Conservation (phyloP, 257 asterid species). For the Jasminum sambac region DNA sequence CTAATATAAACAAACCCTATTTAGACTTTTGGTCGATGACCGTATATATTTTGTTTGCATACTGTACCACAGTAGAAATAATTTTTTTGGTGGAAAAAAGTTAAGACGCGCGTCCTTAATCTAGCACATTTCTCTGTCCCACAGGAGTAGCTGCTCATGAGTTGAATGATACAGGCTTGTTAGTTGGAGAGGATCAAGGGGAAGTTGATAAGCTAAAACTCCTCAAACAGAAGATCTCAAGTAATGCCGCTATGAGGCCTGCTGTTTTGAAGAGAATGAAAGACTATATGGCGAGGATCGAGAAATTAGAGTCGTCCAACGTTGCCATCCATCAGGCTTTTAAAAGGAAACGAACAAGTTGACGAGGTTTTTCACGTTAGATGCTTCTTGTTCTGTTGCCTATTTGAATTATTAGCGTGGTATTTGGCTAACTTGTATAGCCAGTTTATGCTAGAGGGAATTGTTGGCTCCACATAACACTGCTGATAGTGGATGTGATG, state of each 20-base stretch:
- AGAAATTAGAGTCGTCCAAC: constrained; percentile 27
- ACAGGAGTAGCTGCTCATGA: constrained; percentile 14
- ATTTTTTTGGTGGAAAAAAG: no score
- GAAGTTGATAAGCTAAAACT: constrained; percentile 27
- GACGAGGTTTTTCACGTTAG: background rate
- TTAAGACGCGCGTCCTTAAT: background rate
- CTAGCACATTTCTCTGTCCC: background rate
- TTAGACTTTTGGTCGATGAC: background rate
- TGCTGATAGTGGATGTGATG: background rate
- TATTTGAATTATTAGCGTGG: background rate
- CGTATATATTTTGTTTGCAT: background rate
- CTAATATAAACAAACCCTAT: background rate
- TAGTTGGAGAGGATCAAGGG: constrained; percentile 27
- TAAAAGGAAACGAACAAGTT: constrained; percentile 31
- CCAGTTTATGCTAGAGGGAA: background rate
- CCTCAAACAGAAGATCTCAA: constrained; percentile 43
- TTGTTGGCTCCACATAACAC: background rate
- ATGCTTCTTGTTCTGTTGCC: background rate
- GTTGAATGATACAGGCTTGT: constrained; percentile 18
- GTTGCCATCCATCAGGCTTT: constrained; percentile 40
- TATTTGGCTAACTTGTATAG: background rate
- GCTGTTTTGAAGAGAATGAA: constrained; percentile 41
- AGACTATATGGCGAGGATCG: constrained; percentile 39
- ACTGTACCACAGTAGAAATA: background rate
- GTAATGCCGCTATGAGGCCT: constrained; percentile 32